Base-by-base conservation (phyloP, 345 rosid genomes). In the Firmiana major region DNA sequence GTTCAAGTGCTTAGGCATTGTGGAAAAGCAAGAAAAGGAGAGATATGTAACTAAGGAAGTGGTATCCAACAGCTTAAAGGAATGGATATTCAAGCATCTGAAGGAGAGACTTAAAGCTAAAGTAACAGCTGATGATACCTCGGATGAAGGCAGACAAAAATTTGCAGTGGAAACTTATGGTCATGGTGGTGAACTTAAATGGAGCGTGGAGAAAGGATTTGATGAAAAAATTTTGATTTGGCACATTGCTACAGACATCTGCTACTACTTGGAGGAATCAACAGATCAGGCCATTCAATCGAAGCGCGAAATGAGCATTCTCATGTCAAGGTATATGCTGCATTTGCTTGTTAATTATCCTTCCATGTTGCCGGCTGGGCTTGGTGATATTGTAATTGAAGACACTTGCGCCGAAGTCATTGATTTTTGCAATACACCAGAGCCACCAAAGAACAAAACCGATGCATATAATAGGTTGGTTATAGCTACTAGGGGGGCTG, bases 201-300 rank as follows among this genome's bases (percentile, higher is more conserved):
- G 67, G 67, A 63, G 67, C 43, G 3, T 63, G 21, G 67, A 63
- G 67, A 63, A 63, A 63, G 43, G 67, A 15, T 63, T 63, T 63
- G 67, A 63, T 63, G 67, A 63, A 15, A 63, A 22, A 34, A 16
- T 63, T 31, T 6, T 63, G 67, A 63, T 34, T 15, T 63, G 67
- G 67, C 43, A 63, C 67, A 63, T 63, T 63, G 67, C 67, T 31
- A 34, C 67, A 6, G 67, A 62, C 67, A 63, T 63, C 42, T 63
- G 67, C 43, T 63, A 63, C 67, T 34, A 16, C 43, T 31, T 34
- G 67, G 67, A 63, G n/a, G 43, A 63, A 31, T 1, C 43, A 1
- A 9, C 0, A 63, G 67, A n/a, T n/a, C n/a, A 63, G 43, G 22
- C 43, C 21, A 63, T 2, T 31, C 9, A 15, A 31, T 15, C 40